A percentile compares a stretch with the other conserved stretches of the same genome.
These are phyloP conservation scores for Basidioascus undulatus DNA, from an alignment of 768 basidiomycete genomes.

Conservation along the genomic window DNA sequence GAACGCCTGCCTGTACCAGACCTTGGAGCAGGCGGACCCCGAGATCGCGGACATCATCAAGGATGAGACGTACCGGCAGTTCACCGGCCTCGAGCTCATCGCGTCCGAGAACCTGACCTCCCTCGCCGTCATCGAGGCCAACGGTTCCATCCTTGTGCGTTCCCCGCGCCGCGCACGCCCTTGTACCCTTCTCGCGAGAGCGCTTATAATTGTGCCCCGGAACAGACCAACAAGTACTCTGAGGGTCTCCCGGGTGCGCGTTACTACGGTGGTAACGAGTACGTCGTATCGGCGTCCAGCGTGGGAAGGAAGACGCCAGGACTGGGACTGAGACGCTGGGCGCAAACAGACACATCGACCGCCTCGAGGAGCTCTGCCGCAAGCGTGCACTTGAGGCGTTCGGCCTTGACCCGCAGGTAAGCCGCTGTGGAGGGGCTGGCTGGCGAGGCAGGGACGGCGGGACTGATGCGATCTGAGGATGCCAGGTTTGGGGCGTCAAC, in stretches of 20 bases:
- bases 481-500: constrained; percentile 77
- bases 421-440: neutral
- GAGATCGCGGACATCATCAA: constrained; percentile 94
- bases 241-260: constrained; percentile 95
- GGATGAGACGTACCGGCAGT: constrained; percentile 82
- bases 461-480: neutral
- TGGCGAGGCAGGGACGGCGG: no score
- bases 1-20: constrained; percentile 79
- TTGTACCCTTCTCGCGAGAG: neutral
- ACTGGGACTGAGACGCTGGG: neutral
- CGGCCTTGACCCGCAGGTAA: constrained; percentile 51
- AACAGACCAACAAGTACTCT: constrained; percentile 29
- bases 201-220: neutral
- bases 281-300: constrained; percentile 5
- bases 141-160: constrained; percentile 59
- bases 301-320: neutral
- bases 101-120: constrained; percentile 99
- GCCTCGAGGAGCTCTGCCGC: constrained; percentile 81
- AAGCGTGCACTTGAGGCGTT: constrained; percentile 89
- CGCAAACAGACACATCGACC: constrained; percentile 59
- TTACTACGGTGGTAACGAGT: constrained; percentile 92
- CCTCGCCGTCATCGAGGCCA: constrained; percentile 85
- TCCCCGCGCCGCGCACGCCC: neutral
- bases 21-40: constrained; percentile 76
- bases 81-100: constrained; percentile 90